A percentile compares a stretch with the other conserved stretches of the same genome.
Evolutionary conservation across 2,329 filamentous ascomycete genomes (phyloP).

Genomic region (Colletotrichum sp.): DNA sequence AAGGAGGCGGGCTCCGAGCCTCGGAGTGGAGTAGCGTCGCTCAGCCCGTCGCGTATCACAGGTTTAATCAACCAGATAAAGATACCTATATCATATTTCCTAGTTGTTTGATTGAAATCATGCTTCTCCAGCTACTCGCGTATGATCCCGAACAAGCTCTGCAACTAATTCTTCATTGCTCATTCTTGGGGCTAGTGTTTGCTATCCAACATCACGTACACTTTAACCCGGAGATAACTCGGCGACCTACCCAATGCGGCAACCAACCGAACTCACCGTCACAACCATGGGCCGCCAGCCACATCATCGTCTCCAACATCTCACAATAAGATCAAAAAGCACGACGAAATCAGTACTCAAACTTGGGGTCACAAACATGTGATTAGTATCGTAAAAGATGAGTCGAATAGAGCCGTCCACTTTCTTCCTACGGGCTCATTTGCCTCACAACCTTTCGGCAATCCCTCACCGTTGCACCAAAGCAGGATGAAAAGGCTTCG

Average conservation of each 20-base stretch:
- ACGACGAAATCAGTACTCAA: background rate
- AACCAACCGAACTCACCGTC: background rate
- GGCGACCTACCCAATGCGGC: background rate
- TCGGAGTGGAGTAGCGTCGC: background rate
- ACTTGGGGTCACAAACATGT: background rate
- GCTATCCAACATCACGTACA: too few species aligned
- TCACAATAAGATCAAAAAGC: background rate
- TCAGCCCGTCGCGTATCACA: background rate
- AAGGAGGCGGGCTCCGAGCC: background rate
- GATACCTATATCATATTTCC: background rate
- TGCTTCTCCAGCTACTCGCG: too few species aligned
- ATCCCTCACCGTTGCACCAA: background rate
- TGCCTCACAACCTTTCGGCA: background rate
- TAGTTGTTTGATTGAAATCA: too few species aligned
- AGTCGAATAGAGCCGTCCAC: background rate
- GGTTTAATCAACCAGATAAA: background rate
- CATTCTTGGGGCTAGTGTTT: rapidly evolving
- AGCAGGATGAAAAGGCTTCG: background rate
- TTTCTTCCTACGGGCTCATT: background rate
- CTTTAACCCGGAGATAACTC: background rate
- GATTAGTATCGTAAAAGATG: background rate
- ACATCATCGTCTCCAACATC: background rate
- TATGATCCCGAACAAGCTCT: too few species aligned
- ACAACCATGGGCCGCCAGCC: background rate
- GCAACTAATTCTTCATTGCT: background rate